Evolutionary conservation across 164 flowering plant species (phyloP), one percentile per base, ranked within the genome.

Genomic region (Amborella trichopoda): DNA sequence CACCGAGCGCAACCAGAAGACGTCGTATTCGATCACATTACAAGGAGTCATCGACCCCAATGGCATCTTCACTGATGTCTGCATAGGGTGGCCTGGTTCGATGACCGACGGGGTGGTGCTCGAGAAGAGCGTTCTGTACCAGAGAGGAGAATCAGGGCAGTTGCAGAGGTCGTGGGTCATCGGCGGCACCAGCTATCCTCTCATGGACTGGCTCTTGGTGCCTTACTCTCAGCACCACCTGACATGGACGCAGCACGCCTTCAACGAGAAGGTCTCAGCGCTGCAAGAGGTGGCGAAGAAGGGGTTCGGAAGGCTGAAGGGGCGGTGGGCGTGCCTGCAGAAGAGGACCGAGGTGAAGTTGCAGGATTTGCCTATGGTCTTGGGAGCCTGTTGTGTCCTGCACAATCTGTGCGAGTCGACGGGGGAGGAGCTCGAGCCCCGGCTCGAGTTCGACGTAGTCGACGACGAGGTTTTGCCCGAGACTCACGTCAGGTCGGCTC

Each of bases 81-180:
- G 83, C 52, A 82, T 86, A 17, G 93, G 95, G 0, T 82, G 76
- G 78, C 95, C 95, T 1, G 95, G 95, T 1, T 80, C 93, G 0
- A 65, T 80, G 78, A 46, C 76, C 0, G 93, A 86, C 32, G 89
- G 82, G 25, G 59, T 78, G 41, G 75, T 86, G 0, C 51, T 86
- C 4, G 84, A 78, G 59, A 73, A 78, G 19, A 80, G 88, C 0
- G 74, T 77, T 0, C 52, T 85, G 34, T 73, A 12, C 53, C 76
- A 80, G 49, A 46, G 85, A 0, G 91, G 73, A 1, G 52, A 25
- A 20, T 30, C 53, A 1, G 93, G 89, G 2, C 53, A 50, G 1
- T 39, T 86, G 49, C 65, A 58, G 22, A 78, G 72, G 9, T 63
- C 57, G 11, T 77, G 80, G 78, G 51, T 86, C 5, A 83, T 71